Percentiles rank a stretch among this genome's conserved stretches.
Conservation (phyloP, 31 red algal genomes). For the Asparagopsis taxiformis region DNA sequence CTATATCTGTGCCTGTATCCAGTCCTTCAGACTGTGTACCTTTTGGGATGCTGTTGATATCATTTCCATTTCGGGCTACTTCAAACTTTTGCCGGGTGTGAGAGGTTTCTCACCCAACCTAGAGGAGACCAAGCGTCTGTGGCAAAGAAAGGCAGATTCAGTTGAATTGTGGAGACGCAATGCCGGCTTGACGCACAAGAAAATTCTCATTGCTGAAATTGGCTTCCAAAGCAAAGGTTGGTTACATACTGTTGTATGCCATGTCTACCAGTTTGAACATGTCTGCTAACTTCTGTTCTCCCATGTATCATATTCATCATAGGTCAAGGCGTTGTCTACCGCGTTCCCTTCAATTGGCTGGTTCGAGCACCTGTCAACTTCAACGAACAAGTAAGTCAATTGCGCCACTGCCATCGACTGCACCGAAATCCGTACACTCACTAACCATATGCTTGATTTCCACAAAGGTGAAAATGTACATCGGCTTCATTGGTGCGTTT, state of each 20-base stretch:
- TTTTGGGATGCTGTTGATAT: conserved; percentile 35
- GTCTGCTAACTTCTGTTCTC: background rate
- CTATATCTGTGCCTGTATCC: background rate
- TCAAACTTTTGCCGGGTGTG: conserved; percentile 17
- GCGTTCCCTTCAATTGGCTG: conserved; percentile 36
- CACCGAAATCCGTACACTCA: too few species aligned
- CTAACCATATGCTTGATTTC: background rate
- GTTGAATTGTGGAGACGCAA: conserved; percentile 11
- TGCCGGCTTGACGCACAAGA: conserved; percentile 6
- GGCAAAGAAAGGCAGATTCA: conserved; percentile 12
- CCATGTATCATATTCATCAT: background rate
- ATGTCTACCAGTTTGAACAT: background rate
- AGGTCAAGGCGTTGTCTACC: conserved; percentile 54
- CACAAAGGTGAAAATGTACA: conserved; percentile 41
- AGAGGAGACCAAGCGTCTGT: conserved; percentile 21
- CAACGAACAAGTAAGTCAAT: conserved; percentile 20
- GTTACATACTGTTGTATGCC: background rate
- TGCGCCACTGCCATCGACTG: too few species aligned
- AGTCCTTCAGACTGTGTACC: conserved; percentile 17
- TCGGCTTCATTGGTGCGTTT: conserved; percentile 34
- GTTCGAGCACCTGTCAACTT: conserved; percentile 33
- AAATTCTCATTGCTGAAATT: conserved; percentile 45
- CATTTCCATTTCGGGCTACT: conserved; percentile 54
- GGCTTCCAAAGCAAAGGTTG: conserved; percentile 55
- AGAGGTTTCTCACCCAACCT: conserved; percentile 30